phyloP scores from a whole-genome alignment of 2,329 filamentous ascomycete genomes.

The Fusarium succisae region DNA sequence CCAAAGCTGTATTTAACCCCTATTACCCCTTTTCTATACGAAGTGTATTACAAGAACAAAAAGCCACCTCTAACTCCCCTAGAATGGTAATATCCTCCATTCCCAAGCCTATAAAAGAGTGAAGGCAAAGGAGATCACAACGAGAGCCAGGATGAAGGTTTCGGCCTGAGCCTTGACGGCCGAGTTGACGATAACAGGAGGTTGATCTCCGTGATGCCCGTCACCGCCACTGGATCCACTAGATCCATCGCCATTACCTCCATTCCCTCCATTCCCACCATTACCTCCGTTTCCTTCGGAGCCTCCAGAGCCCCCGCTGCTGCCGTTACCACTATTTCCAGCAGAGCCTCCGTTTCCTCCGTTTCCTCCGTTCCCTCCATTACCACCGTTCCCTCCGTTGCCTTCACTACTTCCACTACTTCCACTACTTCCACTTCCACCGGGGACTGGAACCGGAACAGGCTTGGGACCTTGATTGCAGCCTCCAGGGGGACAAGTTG shows the following conservation, averaged over 20 bases:
- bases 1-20: background rate
- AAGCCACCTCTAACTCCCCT: background rate
- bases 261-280: background rate
- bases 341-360: background rate
- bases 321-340: background rate
- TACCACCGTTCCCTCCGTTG: background rate
- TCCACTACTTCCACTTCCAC: constrained; percentile 3
- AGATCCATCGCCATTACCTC: background rate
- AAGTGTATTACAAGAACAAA: constrained; percentile 1
- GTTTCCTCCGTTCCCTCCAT: background rate
- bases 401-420: background rate
- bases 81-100: background rate
- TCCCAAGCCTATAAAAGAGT: constrained; percentile 14
- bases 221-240: background rate
- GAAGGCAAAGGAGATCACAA: background rate
- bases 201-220: background rate
- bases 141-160: background rate
- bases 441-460: background rate
- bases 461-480: constrained; percentile 24
- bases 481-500: constrained; percentile 26
- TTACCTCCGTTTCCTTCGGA: background rate
- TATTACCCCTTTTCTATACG: constrained; percentile 26
- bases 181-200: constrained; percentile 22
- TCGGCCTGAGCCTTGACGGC: constrained; percentile 1
- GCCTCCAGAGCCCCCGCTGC: background rate